These are phyloP conservation scores for Cicer chorassanicum DNA, from an alignment of 306 rosid genomes.

Conservation along the genomic window DNA sequence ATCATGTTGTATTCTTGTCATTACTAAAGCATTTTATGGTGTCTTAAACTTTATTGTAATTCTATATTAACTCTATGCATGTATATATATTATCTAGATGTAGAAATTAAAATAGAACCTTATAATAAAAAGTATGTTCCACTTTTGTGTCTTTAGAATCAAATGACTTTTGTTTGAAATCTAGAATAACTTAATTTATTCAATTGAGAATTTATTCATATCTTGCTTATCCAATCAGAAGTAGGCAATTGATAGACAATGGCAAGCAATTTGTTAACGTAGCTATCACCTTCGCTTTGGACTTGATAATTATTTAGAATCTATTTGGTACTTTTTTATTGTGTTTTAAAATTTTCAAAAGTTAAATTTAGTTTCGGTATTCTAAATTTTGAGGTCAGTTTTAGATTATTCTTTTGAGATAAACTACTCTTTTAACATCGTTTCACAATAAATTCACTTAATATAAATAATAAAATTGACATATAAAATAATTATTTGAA, in stretches of 20 bases:
- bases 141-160: slow-evolving; percentile 10
- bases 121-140: slow-evolving; percentile 6
- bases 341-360: too few species aligned
- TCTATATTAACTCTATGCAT: slow-evolving; percentile 4
- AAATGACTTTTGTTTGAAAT: not conserved
- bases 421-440: too few species aligned
- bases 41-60: slow-evolving; percentile 39
- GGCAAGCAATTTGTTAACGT: not conserved
- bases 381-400: too few species aligned
- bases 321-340: too few species aligned
- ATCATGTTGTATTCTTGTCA: slow-evolving; percentile 44
- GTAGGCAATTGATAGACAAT: not conserved
- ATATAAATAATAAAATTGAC: too few species aligned
- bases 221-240: not conserved
- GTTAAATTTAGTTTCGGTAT: too few species aligned
- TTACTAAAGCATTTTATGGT: slow-evolving; percentile 26
- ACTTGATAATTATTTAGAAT: not conserved
- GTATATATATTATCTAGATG: slow-evolving; percentile 5
- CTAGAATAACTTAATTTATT: not conserved
- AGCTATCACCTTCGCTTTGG: not conserved
- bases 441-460: too few species aligned
- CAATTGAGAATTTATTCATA: not conserved
- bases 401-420: too few species aligned
- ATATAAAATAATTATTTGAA: too few species aligned
- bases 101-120: not conserved